Evolutionary conservation across 1,284 basidiomycete genomes (phyloP).

Genomic region (Stygiomarasmius scandens): DNA sequence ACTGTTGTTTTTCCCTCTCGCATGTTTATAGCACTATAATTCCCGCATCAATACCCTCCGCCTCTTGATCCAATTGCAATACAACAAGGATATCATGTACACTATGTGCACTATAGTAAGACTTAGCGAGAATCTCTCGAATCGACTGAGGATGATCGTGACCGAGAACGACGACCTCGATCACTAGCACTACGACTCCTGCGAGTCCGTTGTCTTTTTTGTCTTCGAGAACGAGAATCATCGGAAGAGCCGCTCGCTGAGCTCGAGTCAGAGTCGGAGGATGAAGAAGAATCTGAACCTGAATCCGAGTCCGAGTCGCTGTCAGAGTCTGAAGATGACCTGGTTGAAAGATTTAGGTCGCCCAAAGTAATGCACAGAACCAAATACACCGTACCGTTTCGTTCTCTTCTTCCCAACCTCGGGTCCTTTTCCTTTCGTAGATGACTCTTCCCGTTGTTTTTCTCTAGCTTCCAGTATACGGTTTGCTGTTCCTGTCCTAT

Average conservation of each 20-base stretch:
- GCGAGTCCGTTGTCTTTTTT: constrained; percentile 10
- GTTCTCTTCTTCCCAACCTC: constrained; percentile 49
- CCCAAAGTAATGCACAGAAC: too few relatives aligned
- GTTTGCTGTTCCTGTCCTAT: constrained; percentile 70
- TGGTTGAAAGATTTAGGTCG: too few relatives aligned
- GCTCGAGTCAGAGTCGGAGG: constrained; percentile 2
- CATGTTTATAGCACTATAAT: constrained; percentile 3
- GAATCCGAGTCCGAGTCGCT: constrained; percentile 43
- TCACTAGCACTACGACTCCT: constrained; percentile 10
- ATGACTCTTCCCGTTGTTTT: constrained; percentile 56
- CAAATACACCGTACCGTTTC: too few relatives aligned
- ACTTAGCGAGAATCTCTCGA: constrained; percentile 1
- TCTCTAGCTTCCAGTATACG: constrained; percentile 75
- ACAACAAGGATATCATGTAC: not conserved
- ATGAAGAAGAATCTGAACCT: constrained; percentile 21
- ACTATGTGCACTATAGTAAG: not conserved
- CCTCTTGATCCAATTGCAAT: not conserved
- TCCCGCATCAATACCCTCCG: not conserved
- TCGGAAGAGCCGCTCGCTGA: constrained; percentile 2
- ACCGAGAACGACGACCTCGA: constrained; percentile 1
- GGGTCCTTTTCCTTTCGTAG: constrained; percentile 35
- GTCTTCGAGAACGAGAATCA: constrained; percentile 3
- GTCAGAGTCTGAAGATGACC: constrained; percentile 31
- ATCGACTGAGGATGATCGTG: constrained; percentile 3
- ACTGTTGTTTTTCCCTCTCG: not conserved